Evolutionary conservation across 352 stramenopile genomes (phyloP), one percentile per base, ranked within the genome.

Genomic region (Blastocystis hominis): DNA sequence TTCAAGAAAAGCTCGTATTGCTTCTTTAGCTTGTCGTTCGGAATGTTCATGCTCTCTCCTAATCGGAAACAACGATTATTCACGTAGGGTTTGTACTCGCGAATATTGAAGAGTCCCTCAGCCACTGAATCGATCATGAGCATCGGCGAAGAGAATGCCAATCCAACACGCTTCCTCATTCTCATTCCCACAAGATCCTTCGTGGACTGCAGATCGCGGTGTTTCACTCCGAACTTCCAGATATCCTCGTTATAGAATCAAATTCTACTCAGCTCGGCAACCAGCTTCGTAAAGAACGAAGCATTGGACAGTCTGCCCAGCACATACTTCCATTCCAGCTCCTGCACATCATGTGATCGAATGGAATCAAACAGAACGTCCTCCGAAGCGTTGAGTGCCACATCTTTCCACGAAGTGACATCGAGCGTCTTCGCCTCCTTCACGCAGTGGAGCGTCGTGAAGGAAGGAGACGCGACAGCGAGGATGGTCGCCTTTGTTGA

Each of bases 381-480:
- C 0, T 92, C 36, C 15, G 89, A 91, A 0, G 91, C 91, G 20
- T 91, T 86, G 2, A 90, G 77, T 10, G 89, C 89, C 1, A 94
- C 90, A 50, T 93, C 91, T 36, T 44, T 89, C 92, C 92, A 94
- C 20, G 91, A 93, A 30, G 89, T 88, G 24, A 91, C 88, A 88
- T 94, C 92, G 24, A 93, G 89, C 2, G 59, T 44, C 0, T 89
- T 91, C 13, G 89, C 63, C 72, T 72, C 88, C 10, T 64, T 66
- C 62, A 91, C 87, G 0, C 93, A 91, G 0, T 47, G 15, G 24
- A 91, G 55, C 13, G 87, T 89, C 47, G 47, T 79, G 20, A 42
- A 89, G 40, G 62, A 69, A 0, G 81, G 63, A 3, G 64, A 56
- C 24, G 90, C 90, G 79, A 84, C 92, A 2, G 88, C 89, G 55